Evolutionary conservation across 768 basidiomycete genomes (phyloP).

Genomic region (Dentipellis sp.): DNA sequence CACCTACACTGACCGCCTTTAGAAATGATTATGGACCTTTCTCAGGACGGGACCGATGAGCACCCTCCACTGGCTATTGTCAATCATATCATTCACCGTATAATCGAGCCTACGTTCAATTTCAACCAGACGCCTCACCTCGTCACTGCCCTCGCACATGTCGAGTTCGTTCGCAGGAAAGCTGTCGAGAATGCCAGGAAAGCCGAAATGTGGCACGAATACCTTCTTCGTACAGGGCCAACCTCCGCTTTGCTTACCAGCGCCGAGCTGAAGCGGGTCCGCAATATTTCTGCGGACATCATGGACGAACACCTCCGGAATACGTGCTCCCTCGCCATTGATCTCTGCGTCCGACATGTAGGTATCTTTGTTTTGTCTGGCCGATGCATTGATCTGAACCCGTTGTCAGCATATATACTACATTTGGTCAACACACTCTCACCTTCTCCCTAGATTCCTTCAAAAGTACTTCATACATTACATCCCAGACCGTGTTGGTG

Average conservation of each 20-base stretch:
- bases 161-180: slow-evolving; percentile 9
- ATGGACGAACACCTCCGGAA: neutral
- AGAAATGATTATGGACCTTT: too few relatives aligned
- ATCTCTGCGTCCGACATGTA: neutral
- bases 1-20: too few relatives aligned
- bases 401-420: too few relatives aligned
- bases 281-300: too few relatives aligned
- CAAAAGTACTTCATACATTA: neutral
- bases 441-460: neutral
- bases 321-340: neutral
- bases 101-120: slow-evolving; percentile 1
- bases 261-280: too few relatives aligned
- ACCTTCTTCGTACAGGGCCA: too few relatives aligned
- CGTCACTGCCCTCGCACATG: slow-evolving; percentile 10
- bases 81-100: too few relatives aligned
- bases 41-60: too few relatives aligned
- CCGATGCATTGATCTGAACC: too few relatives aligned
- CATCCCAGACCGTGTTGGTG: too few relatives aligned
- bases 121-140: slow-evolving; percentile 8
- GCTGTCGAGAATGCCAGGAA: slow-evolving; percentile 8
- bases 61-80: too few relatives aligned
- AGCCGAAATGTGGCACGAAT: neutral
- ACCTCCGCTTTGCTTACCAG: too few relatives aligned
- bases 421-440: neutral
- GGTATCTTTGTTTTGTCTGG: neutral